Base-by-base conservation (phyloP, 805 yeast species). In the Debaryomyces prosopidis region DNA sequence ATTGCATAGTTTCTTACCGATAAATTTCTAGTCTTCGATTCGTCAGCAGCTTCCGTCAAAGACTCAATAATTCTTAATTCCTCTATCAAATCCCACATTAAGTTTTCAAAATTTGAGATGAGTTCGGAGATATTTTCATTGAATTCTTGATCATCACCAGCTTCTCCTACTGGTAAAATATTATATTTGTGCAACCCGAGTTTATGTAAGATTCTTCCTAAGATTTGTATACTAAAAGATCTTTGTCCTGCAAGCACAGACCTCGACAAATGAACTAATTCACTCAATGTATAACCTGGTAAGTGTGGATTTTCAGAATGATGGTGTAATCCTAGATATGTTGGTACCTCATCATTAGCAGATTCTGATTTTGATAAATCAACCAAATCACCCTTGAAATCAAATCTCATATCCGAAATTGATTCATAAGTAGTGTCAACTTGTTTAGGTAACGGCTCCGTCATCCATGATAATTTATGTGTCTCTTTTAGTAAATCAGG, bases 221-320 rank as follows among this genome's bases (percentile, higher is more conserved):
- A 55, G 7, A 94, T 87, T 59, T 87, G 88, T 28, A 91, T 83
- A 6, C 97, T 89, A 10, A 94, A 77, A 49, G 94, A 82, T 39
- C 97, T 73, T 66, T 94, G 99, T 0, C 95, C 83, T 1, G 95
- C 81, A 44, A 85, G 80, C 1, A 85, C 80, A 1, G 96, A 88
- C 51, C 96, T 74, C 4, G 90, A 69, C 39, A 89, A 75, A 53
- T 86, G 94, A 1, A 86, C 85, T 42, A 94, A 72, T 60, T 94
- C 99, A 0, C 80, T 73, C 18, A 94, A 61, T 0, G 97, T 91
- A 63, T 94, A 94, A 0, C 99, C 99, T 0, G 98, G 96, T 42
- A 91, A 72, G 37, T 84, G 82, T 0, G 98, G 97, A 39, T 85
- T 82, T 9, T 85, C 89, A 0, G 97, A 78, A 64, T 94, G 99